Conservation (phyloP, 148 eudicot species). For the Persicaria tinctoria region DNA sequence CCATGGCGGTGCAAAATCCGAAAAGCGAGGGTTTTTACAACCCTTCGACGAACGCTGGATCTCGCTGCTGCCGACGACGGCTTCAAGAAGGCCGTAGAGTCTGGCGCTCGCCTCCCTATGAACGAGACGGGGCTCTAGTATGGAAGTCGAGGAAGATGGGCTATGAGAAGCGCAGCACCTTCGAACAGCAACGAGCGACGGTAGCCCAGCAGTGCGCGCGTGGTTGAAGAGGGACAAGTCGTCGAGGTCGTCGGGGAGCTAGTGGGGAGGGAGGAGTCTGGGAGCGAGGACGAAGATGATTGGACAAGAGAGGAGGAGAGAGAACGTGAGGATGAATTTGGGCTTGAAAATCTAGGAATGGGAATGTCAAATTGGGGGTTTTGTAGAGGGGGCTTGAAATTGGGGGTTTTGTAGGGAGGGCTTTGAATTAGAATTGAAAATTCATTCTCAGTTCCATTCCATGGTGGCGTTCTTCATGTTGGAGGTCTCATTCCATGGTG, state of each 20-base stretch:
- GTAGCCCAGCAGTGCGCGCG: too few species aligned
- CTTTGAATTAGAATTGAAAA: constrained; percentile 1
- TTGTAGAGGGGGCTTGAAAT: neutral
- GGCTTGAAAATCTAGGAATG: constrained; percentile 22
- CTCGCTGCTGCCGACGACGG: too few species aligned
- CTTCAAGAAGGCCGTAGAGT: too few species aligned
- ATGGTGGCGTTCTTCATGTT: neutral
- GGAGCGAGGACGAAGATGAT: constrained; percentile 47
- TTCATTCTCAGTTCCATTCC: neutral
- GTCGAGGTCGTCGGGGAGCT: constrained; percentile 59
- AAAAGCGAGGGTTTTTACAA: too few species aligned
- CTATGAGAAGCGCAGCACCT: too few species aligned
- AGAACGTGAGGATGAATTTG: constrained; percentile 35
- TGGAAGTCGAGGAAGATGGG: too few species aligned
- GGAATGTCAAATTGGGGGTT: neutral
- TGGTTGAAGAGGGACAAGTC: constrained; percentile 61
- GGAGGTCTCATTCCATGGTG: neutral
- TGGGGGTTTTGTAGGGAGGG: neutral
- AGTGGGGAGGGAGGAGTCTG: constrained; percentile 39
- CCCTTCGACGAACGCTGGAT: too few species aligned
- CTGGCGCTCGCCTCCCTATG: too few species aligned
- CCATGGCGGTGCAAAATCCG: too few species aligned
- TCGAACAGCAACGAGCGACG: too few species aligned
- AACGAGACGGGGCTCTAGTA: too few species aligned
- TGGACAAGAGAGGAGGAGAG: constrained; percentile 38